These are phyloP conservation scores for Boletus coccyginus DNA, from an alignment of 768 basidiomycete species.

Conservation along the genomic window DNA sequence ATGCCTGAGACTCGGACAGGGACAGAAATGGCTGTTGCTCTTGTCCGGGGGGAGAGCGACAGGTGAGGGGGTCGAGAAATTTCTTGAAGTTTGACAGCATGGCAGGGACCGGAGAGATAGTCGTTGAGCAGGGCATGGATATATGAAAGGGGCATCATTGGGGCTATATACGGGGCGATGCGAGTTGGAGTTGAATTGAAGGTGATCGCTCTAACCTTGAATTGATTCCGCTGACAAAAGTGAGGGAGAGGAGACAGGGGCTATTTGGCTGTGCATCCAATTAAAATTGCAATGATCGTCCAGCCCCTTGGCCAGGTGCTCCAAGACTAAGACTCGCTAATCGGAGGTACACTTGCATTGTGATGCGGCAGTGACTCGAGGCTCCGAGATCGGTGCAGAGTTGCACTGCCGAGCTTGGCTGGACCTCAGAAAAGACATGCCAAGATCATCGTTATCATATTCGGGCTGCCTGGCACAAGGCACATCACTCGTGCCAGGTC, in stretches of 20 bases:
- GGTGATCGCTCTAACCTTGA: background rate
- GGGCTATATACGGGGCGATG: background rate
- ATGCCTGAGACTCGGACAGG: background rate
- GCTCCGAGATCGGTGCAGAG: too few relatives aligned
- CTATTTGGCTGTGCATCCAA: background rate
- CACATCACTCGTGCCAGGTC: too few relatives aligned
- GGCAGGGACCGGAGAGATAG: background rate
- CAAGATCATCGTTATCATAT: too few relatives aligned
- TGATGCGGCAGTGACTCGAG: too few relatives aligned
- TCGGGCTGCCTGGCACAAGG: too few relatives aligned
- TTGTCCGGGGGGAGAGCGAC: background rate
- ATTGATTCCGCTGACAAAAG: constrained; percentile 1
- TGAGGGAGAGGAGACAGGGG: background rate
- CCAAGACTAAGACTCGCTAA: too few relatives aligned
- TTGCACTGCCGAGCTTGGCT: too few relatives aligned
- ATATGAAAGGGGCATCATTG: background rate
- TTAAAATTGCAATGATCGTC: background rate
- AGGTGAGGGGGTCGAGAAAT: background rate
- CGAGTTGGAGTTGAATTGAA: background rate
- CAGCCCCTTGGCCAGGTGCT: too few relatives aligned
- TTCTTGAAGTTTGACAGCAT: constrained; percentile 18
- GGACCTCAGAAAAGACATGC: too few relatives aligned
- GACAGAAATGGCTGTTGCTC: background rate
- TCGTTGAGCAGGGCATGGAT: background rate
- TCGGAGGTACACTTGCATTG: too few relatives aligned